Evolutionary conservation across 164 flowering plant genomes (phyloP), one percentile per base, ranked within the genome.

Genomic region (Saururus chinensis): DNA sequence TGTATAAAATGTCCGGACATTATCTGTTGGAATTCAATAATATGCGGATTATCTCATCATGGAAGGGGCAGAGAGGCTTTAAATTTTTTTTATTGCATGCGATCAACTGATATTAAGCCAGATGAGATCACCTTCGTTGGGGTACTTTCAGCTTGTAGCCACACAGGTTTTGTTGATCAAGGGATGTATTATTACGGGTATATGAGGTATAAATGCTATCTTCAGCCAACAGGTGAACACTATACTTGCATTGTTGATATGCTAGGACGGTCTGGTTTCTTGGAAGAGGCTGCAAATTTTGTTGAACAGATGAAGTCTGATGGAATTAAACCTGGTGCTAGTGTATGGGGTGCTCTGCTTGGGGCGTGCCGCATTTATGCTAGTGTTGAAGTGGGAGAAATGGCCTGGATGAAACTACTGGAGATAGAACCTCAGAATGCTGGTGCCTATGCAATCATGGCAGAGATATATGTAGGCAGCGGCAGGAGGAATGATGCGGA

Each of bases 331-430:
- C 73, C 76, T 51, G 72, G 79, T 49, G 64, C 80, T 51, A 81
- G 82, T 64, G 76, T 82, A 19, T 83, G 88, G 88, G 88, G 88
- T 58, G 88, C 92, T 19, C 59, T 86, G 41, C 79, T 86, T 40
- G 85, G 86, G 62, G 87, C 88, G 7, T 82, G 88, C 70, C 76
- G 87, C 78, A 72, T 77, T 49, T 80, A 84, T 66, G 76, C 73
- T 48, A 79, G 81, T 62, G 35, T 75, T 1, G 64, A 77, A 60
- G 57, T 86, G 60, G 92, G 79, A 30, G 74, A 75, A 74, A 73
- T 81, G 62, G 86, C 80, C 5, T 84, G 79, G 13, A 70, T 71
- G 62, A 78, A 63, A 63, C 66, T 81, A 65, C 61, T 83, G 66
- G 81, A 79, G 54, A 60, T 71, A n/a, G 87, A 83, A 54, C 87